phyloP scores from a whole-genome alignment of 2,329 filamentous ascomycete species.

The Pseudomassariella vexata region DNA sequence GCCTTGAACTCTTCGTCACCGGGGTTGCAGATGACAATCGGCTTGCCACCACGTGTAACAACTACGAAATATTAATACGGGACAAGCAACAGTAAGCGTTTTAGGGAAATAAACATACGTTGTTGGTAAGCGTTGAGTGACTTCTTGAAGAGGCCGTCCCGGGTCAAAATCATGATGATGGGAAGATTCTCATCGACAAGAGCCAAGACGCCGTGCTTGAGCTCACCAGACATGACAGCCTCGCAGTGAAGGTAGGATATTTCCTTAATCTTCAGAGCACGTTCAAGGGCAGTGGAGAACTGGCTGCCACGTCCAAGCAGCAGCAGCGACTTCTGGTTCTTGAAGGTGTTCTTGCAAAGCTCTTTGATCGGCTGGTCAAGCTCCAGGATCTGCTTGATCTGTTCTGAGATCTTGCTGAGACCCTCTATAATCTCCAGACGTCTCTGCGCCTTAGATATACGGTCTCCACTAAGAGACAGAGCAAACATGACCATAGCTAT shows the following conservation, averaged over 20 bases:
- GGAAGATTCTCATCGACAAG: conserved; percentile 97
- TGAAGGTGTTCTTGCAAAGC: conserved; percentile 85
- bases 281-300: conserved; percentile 94
- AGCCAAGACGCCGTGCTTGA: conserved; percentile 97
- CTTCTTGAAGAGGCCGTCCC: conserved; percentile 93
- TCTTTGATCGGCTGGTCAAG: conserved; percentile 92
- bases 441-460: conserved; percentile 85
- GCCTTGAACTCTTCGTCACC: conserved; percentile 82
- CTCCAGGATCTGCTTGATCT: conserved; percentile 87
- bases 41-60: conserved; percentile 88
- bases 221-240: conserved; percentile 98
- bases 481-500: conserved; percentile 99
- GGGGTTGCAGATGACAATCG: conserved; percentile 96
- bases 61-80: conserved; percentile 46
- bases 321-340: conserved; percentile 92
- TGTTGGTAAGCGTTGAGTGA: conserved; percentile 98
- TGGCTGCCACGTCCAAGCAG: conserved; percentile 92
- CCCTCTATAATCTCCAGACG: conserved; percentile 96
- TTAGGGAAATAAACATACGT: conserved; percentile 45
- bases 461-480: conserved; percentile 89
- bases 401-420: conserved; percentile 75
- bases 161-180: conserved; percentile 98
- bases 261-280: conserved; percentile 98
- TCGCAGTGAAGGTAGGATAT: conserved; percentile 99
- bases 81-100: neutral